Conservation (phyloP, 306 rosid genomes). For the Abrus pulchellus region DNA sequence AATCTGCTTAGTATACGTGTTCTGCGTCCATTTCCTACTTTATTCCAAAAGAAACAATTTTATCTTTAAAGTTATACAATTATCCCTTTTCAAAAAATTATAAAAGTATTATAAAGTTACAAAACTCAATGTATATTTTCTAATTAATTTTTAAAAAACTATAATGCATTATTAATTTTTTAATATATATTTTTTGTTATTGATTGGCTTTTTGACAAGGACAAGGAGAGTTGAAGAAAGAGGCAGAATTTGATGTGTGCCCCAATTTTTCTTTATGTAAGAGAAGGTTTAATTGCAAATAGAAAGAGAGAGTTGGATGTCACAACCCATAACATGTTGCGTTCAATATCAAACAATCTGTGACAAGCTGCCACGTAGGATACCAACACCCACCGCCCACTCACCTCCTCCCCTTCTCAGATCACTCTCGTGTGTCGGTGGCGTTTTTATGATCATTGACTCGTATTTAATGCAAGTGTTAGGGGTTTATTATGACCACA, state of each 20-base stretch:
- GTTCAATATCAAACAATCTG: slow-evolving; percentile 2
- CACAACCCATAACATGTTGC: not conserved
- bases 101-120: not conserved
- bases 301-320: not conserved
- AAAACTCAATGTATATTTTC: too few species aligned
- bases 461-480: not conserved
- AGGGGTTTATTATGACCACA: too few species aligned
- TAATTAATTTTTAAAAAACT: not conserved
- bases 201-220: slow-evolving; percentile 3
- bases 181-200: not conserved
- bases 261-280: not conserved
- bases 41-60: not conserved
- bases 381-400: slow-evolving; percentile 6
- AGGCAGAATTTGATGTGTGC: not conserved
- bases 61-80: not conserved
- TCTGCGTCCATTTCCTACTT: not conserved
- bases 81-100: not conserved
- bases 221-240: slow-evolving; percentile 7
- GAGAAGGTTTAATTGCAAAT: not conserved
- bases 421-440: not conserved
- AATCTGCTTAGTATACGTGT: slow-evolving; percentile 6
- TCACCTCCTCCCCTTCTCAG: not conserved
- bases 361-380: slow-evolving; percentile 20
- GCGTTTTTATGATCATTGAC: not conserved
- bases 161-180: not conserved